Percentiles rank a stretch among this genome's conserved stretches.
Evolutionary conservation across 129 eudicot genomes (phyloP).

Genomic region (Heracleum sosnowskyi): DNA sequence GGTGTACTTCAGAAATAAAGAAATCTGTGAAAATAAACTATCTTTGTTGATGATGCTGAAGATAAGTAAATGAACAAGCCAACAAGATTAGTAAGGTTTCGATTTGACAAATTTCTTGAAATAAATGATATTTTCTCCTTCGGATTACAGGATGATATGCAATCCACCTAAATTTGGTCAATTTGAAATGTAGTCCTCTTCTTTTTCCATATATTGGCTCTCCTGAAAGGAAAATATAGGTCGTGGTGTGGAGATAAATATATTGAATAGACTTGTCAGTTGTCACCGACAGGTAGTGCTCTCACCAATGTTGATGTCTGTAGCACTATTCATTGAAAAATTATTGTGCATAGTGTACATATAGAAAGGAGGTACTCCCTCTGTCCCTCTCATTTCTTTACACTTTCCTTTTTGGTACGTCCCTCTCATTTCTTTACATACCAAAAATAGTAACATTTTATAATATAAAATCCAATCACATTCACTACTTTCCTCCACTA

Average conservation of each 20-base stretch:
- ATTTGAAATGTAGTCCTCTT: neutral
- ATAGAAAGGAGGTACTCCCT: neutral
- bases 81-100: neutral
- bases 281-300: neutral
- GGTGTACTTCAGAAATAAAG: neutral
- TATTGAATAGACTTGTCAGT: neutral
- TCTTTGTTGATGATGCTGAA: neutral
- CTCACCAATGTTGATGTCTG: neutral
- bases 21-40: neutral
- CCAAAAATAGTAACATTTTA: too few relatives aligned
- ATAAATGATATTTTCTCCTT: too few relatives aligned
- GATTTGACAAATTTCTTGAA: too few relatives aligned
- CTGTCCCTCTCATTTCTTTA: too few relatives aligned
- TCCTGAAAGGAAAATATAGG: neutral
- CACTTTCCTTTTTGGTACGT: too few relatives aligned
- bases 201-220: neutral
- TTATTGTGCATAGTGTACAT: neutral
- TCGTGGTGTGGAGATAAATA: neutral
- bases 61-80: neutral
- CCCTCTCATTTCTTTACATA: too few relatives aligned
- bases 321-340: neutral
- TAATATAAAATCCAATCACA: too few relatives aligned
- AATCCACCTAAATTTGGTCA: too few relatives aligned
- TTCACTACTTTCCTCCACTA: too few relatives aligned
- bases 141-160: neutral